A percentile compares a stretch with the other conserved stretches of the same genome.
Conservation (phyloP, 192 early-diverging fungal species). For the Entomortierella beljakovae region DNA sequence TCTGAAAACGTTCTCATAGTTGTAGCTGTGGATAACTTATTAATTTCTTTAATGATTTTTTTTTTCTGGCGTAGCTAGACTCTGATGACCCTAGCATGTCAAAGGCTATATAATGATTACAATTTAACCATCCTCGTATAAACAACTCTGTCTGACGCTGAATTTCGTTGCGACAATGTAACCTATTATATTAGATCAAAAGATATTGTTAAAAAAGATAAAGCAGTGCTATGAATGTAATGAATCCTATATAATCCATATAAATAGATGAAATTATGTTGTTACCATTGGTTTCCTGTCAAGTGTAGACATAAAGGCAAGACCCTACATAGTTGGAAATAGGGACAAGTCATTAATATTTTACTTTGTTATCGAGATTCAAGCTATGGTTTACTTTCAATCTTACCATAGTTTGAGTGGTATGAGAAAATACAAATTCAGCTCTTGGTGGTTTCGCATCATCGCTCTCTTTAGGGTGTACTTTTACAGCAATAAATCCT, state of each 20-base stretch:
- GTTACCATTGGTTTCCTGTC: conserved; percentile 41
- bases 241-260: no score
- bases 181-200: conserved; percentile 6
- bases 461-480: neutral
- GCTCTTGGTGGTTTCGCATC: conserved; percentile 10
- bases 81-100: neutral
- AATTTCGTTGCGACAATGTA: conserved; percentile 25
- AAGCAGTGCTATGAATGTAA: no score
- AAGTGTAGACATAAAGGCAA: conserved; percentile 26
- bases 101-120: neutral
- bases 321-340: conserved; percentile 5
- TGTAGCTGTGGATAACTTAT: no score
- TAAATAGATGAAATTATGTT: no score
- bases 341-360: no score
- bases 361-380: neutral
- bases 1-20: neutral
- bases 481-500: conserved; percentile 46
- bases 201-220: neutral
- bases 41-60: no score
- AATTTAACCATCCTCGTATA: conserved; percentile 26
- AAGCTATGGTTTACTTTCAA: neutral
- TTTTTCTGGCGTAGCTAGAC: no score
- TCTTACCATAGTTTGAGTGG: conserved; percentile 77
- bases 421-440: conserved; percentile 79
- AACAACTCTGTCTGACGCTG: conserved; percentile 1